phyloP scores from a whole-genome alignment of 2,329 filamentous ascomycete genomes.

The Chrysoporthe deuterocubensis region DNA sequence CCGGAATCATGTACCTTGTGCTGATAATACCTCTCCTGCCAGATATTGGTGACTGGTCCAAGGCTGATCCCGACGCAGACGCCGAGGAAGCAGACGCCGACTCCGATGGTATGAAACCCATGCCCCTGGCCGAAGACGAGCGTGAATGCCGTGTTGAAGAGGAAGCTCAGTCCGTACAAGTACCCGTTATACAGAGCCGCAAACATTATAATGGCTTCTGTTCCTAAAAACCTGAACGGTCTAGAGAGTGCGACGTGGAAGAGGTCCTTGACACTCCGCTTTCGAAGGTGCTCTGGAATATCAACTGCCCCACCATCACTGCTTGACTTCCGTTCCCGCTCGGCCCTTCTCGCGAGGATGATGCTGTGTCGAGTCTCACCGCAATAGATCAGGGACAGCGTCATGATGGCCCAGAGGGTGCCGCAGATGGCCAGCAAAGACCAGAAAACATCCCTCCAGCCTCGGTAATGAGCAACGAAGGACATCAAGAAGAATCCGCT shows the following conservation, averaged over 20 bases:
- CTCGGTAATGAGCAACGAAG: conserved; percentile 46
- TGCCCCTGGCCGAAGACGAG: conserved; percentile 52
- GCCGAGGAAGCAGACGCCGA: conserved; percentile 46
- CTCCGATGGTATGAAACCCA: conserved; percentile 43
- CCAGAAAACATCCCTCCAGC: conserved; percentile 50
- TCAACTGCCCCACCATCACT: conserved; percentile 34
- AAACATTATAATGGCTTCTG: conserved; percentile 52
- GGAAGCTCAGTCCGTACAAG: conserved; percentile 52
- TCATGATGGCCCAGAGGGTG: conserved; percentile 47
- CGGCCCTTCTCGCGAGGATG: conserved; percentile 43
- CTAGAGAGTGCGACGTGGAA: conserved; percentile 47
- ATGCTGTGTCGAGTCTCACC: conserved; percentile 37
- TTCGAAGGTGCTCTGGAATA: conserved; percentile 44
- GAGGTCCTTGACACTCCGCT: conserved; percentile 40
- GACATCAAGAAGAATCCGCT: conserved; percentile 51
- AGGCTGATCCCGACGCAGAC: conserved; percentile 34
- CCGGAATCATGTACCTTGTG: conserved; percentile 37
- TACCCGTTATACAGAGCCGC: conserved; percentile 54
- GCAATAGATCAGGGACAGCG: conserved; percentile 46
- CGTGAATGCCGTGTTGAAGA: conserved; percentile 53
- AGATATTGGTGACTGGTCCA: conserved; percentile 48
- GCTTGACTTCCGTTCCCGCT: conserved; percentile 34
- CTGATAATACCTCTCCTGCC: conserved; percentile 48
- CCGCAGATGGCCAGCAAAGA: conserved; percentile 50
- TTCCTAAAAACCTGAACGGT: conserved; percentile 51